These are phyloP conservation scores for Pythium phragmitis DNA, from an alignment of 352 stramenopile species.

Conservation along the genomic window DNA sequence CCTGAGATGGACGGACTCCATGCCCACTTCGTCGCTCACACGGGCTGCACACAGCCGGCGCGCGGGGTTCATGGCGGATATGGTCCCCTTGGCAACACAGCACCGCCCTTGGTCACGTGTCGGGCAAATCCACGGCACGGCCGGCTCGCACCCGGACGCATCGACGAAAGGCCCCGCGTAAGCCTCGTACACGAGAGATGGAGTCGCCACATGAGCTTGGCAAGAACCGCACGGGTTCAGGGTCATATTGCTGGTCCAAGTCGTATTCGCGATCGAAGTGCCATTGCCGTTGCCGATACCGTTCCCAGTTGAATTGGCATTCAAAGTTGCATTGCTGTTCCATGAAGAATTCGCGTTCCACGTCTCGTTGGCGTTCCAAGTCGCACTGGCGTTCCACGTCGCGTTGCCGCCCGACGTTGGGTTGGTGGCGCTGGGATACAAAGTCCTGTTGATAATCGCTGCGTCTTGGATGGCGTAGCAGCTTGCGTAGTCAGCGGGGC, in stretches of 20 bases:
- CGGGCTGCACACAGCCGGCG: conserved; percentile 15
- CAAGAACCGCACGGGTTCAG: conserved; percentile 18
- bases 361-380: not conserved
- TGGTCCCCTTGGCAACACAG: conserved; percentile 15
- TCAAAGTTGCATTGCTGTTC: not conserved
- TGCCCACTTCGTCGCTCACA: conserved; percentile 2
- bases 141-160: conserved; percentile 13
- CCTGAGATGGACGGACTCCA: conserved; percentile 6
- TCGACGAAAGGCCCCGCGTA: conserved; percentile 20
- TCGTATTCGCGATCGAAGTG: not conserved
- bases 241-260: conserved; percentile 1
- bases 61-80: not conserved
- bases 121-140: conserved; percentile 28
- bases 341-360: not conserved
- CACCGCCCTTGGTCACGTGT: conserved; percentile 17
- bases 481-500: conserved; percentile 8
- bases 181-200: conserved; percentile 6
- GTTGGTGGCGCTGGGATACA: not conserved
- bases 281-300: not conserved
- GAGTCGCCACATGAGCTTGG: conserved; percentile 2
- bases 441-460: not conserved
- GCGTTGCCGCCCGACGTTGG: not conserved
- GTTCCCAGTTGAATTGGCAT: not conserved
- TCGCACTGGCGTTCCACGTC: not conserved
- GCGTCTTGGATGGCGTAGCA: conserved; percentile 3